Evolutionary conservation across 2,329 filamentous ascomycete genomes (phyloP).

Genomic region (Lecanicillium sp.): DNA sequence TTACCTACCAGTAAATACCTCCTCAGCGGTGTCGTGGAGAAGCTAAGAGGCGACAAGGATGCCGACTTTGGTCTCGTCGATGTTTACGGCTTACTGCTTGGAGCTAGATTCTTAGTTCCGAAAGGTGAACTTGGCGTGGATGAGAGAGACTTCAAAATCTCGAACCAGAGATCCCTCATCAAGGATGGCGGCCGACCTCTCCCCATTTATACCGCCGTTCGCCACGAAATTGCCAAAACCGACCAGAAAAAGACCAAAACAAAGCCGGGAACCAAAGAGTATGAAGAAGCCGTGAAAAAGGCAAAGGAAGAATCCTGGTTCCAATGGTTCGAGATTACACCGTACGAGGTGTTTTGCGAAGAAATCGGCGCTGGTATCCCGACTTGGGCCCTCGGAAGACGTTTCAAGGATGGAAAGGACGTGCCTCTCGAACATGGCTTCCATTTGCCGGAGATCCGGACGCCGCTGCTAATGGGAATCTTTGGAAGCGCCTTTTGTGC

Average conservation of each 20-base stretch:
- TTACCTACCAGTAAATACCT: slow-evolving; percentile 91
- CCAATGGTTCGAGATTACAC: slow-evolving; percentile 95
- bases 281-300: slow-evolving; percentile 43
- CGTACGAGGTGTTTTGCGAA: slow-evolving; percentile 93
- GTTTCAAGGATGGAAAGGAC: slow-evolving; percentile 61
- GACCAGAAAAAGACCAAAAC: slow-evolving; percentile 24
- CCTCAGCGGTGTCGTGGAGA: slow-evolving; percentile 82
- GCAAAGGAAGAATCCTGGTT: slow-evolving; percentile 75
- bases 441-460: slow-evolving; percentile 73
- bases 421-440: slow-evolving; percentile 51
- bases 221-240: slow-evolving; percentile 81
- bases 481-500: slow-evolving; percentile 97
- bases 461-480: slow-evolving; percentile 84
- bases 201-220: slow-evolving; percentile 91
- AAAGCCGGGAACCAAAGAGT: slow-evolving; percentile 22
- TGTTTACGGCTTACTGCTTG: slow-evolving; percentile 80
- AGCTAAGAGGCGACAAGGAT: slow-evolving; percentile 63
- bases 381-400: slow-evolving; percentile 84
- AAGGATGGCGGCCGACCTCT: slow-evolving; percentile 74
- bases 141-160: slow-evolving; percentile 79
- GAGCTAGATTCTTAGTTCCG: slow-evolving; percentile 73
- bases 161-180: slow-evolving; percentile 71
- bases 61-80: slow-evolving; percentile 89
- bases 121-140: slow-evolving; percentile 70
- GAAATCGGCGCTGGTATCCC: slow-evolving; percentile 88